These are phyloP conservation scores for Venturia asperata DNA, from an alignment of 2,329 filamentous ascomycete genomes.

Conservation along the genomic window DNA sequence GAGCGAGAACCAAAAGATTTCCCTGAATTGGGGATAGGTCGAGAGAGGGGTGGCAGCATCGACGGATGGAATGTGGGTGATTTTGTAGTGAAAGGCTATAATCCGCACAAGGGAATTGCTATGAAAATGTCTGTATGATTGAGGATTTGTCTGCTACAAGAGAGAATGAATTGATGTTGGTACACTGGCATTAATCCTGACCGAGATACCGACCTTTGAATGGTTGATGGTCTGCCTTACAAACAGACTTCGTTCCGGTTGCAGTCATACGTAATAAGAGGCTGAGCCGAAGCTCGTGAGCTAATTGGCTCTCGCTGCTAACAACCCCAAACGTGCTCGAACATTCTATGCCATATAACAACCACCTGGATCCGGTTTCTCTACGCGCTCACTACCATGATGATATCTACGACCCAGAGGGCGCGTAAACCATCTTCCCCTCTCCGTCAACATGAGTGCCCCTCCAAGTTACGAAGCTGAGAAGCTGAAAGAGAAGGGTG, in stretches of 20 bases:
- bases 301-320: not conserved
- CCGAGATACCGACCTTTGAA: not conserved
- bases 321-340: not conserved
- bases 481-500: constrained; percentile 13
- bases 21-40: constrained; percentile 66
- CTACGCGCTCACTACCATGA: constrained; percentile 2
- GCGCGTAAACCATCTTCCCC: not conserved
- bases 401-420: not conserved
- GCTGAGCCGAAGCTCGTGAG: not conserved
- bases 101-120: constrained; percentile 81
- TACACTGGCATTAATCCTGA: not conserved
- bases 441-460: not conserved
- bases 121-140: constrained; percentile 96
- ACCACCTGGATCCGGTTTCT: not conserved
- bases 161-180: not conserved
- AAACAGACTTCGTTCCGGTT: constrained; percentile 3
- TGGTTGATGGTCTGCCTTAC: not conserved
- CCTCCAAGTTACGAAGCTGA: constrained; percentile 12
- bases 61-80: constrained; percentile 89
- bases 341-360: not conserved
- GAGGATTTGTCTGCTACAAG: not conserved
- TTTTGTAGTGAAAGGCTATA: constrained; percentile 79
- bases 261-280: not conserved
- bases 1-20: constrained; percentile 73
- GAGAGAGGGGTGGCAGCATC: constrained; percentile 64